phyloP scores from a whole-genome alignment of 2,329 filamentous ascomycete species.

The Onygenales sp. region DNA sequence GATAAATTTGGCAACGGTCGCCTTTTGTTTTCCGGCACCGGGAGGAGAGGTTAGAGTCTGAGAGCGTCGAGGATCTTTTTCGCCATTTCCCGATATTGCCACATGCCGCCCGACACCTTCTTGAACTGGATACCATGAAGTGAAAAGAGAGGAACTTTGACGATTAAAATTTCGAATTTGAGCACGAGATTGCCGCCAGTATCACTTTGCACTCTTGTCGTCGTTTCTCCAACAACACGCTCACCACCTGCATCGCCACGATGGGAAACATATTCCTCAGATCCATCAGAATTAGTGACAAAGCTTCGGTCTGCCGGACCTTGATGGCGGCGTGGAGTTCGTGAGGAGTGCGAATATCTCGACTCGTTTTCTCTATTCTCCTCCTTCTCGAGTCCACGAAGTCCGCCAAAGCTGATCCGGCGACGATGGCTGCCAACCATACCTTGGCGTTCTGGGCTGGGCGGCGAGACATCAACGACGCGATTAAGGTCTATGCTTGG shows the following conservation, averaged over 20 bases:
- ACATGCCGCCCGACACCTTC: constrained; percentile 87
- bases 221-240: constrained; percentile 71
- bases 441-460: constrained; percentile 45
- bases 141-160: constrained; percentile 88
- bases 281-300: constrained; percentile 74
- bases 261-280: constrained; percentile 58
- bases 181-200: constrained; percentile 74
- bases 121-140: constrained; percentile 98
- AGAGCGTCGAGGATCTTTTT: constrained; percentile 87
- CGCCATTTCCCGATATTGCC: constrained; percentile 98
- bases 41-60: constrained; percentile 49
- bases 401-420: constrained; percentile 75
- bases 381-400: constrained; percentile 59
- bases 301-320: constrained; percentile 58
- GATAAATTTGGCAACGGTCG: too few species aligned
- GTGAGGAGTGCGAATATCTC: constrained; percentile 36
- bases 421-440: constrained; percentile 53
- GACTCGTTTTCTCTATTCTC: constrained; percentile 54
- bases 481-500: constrained; percentile 83
- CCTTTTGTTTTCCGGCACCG: background rate
- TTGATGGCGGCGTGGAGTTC: constrained; percentile 35
- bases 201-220: constrained; percentile 83
- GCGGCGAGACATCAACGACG: constrained; percentile 52
- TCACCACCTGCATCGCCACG: constrained; percentile 42
- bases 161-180: constrained; percentile 92